Evolutionary conservation across 768 basidiomycete species (phyloP), one percentile per base, ranked within the genome.

Genomic region (Pleurotus tuoliensis): DNA sequence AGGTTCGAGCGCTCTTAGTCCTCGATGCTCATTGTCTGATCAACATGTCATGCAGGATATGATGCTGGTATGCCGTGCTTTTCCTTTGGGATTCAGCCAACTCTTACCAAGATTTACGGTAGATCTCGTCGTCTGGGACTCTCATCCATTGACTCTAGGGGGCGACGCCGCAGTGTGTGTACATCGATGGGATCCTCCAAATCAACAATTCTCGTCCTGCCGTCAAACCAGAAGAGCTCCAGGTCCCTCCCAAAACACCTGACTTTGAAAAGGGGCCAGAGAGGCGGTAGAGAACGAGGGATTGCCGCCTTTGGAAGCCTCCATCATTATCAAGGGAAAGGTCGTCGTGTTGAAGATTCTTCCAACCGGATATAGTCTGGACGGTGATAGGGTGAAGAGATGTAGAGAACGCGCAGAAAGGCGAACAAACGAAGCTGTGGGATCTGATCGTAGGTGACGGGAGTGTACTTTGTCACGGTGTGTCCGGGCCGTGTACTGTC

Each of bases 101-200:
- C 41, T 44, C 37, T 30, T 22, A 9, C 30, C 30, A 34, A 11
- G 30, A 34, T 11, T 9, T 43, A 20, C 7, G 24, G 9, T 55
- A 80, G 82, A 83, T 59, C 59, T 82, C 30, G 80, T 79, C 34
- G 65, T 83, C 12, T 90, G 88, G 87, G 86, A 90, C 57, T 82
- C 82, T 3, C 90, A 93, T 67, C 93, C 92, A 0, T 76, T 95
- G 22, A 65, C 81, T 0, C 75, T 94, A 3, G 92, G 91, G 91
- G 18, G 87, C 92, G 0, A 92, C 90, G 1, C 92, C 93, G 0
- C 69, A 73, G 3, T 91, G 94, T 63, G 90, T 92, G 0, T 92
- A 80, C 68, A 86, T 94, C 55, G 93, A 95, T 61, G 92, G 92
- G 9, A 87, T 94, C 56, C 67, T 83, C 0, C 93, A 94, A 67